Evolutionary conservation across 2,329 filamentous ascomycete species (phyloP).

Genomic region (Botrytis aclada): DNA sequence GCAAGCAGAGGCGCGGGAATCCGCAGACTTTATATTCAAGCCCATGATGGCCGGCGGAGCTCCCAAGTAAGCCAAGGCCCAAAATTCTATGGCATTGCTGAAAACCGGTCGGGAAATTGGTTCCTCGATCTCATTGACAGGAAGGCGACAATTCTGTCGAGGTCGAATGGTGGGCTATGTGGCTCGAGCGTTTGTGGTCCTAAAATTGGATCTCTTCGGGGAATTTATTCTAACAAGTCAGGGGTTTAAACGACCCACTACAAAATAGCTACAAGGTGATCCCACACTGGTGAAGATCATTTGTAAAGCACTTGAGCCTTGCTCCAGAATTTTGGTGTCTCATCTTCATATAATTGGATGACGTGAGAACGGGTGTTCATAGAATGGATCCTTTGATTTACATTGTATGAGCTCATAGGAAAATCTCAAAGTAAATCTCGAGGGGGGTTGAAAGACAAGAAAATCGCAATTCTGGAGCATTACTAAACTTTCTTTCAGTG

Average conservation of each 20-base stretch:
- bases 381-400: neutral
- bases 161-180: neutral
- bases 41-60: neutral
- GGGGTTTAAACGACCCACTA: neutral
- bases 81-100: neutral
- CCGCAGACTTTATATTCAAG: slow-evolving; percentile 1
- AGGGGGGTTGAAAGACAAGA: neutral
- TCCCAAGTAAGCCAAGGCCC: neutral
- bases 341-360: neutral
- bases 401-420: neutral
- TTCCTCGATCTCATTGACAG: neutral
- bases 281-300: neutral
- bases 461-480: neutral
- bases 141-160: neutral
- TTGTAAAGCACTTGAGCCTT: slow-evolving; percentile 3
- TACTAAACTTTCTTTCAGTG: neutral
- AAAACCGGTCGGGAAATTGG: slow-evolving; percentile 13
- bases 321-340: neutral
- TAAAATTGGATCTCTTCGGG: slow-evolving; percentile 10
- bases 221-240: slow-evolving; percentile 4
- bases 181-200: slow-evolving; percentile 10
- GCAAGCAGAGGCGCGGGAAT: slow-evolving; percentile 1
- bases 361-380: neutral
- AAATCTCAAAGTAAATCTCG: neutral
- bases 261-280: slow-evolving; percentile 1